phyloP scores from a whole-genome alignment of 768 basidiomycete species.

The Russula vinacea region DNA sequence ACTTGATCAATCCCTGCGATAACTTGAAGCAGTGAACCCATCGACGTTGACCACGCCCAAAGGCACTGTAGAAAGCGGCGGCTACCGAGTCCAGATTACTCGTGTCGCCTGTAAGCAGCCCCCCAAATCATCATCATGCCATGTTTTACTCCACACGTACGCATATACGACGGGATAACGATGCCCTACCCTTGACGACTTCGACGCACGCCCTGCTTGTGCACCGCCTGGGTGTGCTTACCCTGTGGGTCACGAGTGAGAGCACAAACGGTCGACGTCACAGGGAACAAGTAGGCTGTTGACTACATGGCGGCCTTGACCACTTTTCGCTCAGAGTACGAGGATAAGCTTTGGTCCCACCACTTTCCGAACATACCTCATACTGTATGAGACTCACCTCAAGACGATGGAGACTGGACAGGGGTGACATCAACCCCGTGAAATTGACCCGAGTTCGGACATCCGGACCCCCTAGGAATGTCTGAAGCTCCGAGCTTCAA shows the following conservation, averaged over 20 bases:
- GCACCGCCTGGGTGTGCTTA: constrained; percentile 37
- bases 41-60: constrained; percentile 41
- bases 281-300: constrained; percentile 37
- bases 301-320: constrained; percentile 42
- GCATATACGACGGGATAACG: not conserved
- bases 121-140: no score
- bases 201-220: constrained; percentile 39
- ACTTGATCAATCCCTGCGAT: no score
- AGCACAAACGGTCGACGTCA: constrained; percentile 41
- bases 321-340: constrained; percentile 46
- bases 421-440: not conserved
- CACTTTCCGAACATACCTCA: no score
- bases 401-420: not conserved
- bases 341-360: no score
- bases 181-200: constrained; percentile 36
- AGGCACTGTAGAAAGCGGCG: constrained; percentile 36
- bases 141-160: not conserved
- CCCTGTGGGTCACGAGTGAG: constrained; percentile 39
- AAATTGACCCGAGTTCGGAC: no score
- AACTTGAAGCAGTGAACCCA: constrained; percentile 40
- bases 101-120: constrained; percentile 14
- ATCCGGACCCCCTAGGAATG: no score
- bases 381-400: no score
- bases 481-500: no score
- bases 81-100: constrained; percentile 32